Evolutionary conservation across 1,139 yeast species (phyloP).

Genomic region (Citeromyces hawaiiensis): DNA sequence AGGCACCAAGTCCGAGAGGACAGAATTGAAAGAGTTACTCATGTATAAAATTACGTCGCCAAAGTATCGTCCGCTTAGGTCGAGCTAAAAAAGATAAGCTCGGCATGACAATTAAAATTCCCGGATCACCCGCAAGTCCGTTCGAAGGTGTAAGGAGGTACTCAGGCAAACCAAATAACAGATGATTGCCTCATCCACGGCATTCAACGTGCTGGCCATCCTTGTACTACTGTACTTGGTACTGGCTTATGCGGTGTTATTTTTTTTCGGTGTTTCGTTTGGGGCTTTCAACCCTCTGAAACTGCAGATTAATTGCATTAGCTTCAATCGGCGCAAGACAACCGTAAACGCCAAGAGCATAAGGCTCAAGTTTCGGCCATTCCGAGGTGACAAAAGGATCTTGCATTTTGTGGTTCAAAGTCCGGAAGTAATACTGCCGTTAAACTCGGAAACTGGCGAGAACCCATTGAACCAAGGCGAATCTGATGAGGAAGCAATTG

Average conservation of each 20-base stretch:
- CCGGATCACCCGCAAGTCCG: not conserved
- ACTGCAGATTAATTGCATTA: slow-evolving; percentile 9
- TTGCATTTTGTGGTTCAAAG: slow-evolving; percentile 8
- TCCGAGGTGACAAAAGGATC: slow-evolving; percentile 6
- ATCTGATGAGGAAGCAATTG: slow-evolving; percentile 2
- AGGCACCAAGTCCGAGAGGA: too few relatives aligned
- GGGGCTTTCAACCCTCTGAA: slow-evolving; percentile 14
- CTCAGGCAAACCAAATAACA: not conserved
- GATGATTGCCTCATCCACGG: not conserved
- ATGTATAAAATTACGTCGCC: too few relatives aligned
- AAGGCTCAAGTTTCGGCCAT: slow-evolving; percentile 8
- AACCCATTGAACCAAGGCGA: slow-evolving; percentile 1
- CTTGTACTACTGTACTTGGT: not conserved
- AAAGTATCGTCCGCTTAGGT: too few relatives aligned
- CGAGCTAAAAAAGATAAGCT: too few relatives aligned
- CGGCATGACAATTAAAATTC: too few relatives aligned
- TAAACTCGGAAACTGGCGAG: not conserved
- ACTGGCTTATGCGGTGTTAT: slow-evolving; percentile 1
- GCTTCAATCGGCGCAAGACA: slow-evolving; percentile 2
- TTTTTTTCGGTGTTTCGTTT: slow-evolving; percentile 11
- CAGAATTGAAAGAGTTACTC: too few relatives aligned
- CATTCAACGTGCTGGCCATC: not conserved
- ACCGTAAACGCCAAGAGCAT: slow-evolving; percentile 5
- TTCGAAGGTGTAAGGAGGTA: not conserved
- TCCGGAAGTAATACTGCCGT: slow-evolving; percentile 5